Percentiles rank a stretch among this genome's conserved stretches.
Evolutionary conservation across 1,284 basidiomycete species (phyloP).

Genomic region (Tilletia setariae): DNA sequence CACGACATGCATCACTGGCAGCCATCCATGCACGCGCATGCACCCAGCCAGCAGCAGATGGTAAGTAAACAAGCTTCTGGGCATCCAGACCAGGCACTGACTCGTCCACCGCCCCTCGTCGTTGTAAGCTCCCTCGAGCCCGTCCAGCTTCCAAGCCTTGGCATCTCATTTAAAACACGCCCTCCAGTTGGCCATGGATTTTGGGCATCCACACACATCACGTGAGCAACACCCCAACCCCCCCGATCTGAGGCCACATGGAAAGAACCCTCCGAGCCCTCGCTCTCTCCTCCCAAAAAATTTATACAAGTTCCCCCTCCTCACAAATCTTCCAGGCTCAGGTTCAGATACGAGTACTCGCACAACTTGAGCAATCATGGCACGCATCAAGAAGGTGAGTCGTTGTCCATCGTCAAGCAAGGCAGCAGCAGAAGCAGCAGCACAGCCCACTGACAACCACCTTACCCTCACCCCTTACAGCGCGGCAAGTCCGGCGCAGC

Average conservation of each 20-base stretch:
- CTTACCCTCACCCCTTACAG: constrained; percentile 3
- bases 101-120: neutral
- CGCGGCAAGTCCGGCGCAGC: constrained; percentile 61
- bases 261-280: constrained; percentile 29
- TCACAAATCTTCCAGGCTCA: no score
- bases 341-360: no score
- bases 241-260: constrained; percentile 2
- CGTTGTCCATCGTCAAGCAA: no score
- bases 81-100: no score
- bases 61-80: no score
- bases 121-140: neutral
- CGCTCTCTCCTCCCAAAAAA: constrained; percentile 29
- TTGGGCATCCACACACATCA: no score
- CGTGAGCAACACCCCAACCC: neutral
- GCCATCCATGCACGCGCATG: neutral
- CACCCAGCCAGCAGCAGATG: no score
- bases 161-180: neutral
- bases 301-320: neutral
- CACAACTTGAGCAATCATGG: constrained; percentile 11
- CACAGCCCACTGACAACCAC: neutral
- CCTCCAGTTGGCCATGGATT: no score
- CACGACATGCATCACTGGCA: neutral
- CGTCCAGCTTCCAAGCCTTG: neutral
- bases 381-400: constrained; percentile 34
- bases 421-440: no score